Conservation (phyloP, 257 asterid genomes). For the Gentiana dahurica region DNA sequence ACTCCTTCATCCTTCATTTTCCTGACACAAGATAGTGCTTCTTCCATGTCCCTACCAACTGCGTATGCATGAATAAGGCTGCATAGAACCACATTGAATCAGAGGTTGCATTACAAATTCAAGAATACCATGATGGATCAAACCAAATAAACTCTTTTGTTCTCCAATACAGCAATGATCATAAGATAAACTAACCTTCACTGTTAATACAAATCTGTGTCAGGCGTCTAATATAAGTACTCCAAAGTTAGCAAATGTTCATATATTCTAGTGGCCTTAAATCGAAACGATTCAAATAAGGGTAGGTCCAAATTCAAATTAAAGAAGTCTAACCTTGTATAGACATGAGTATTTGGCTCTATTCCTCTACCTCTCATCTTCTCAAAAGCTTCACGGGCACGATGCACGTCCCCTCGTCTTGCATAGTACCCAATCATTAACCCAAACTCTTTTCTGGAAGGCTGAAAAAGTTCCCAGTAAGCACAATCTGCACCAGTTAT, state of each 20-base stretch:
- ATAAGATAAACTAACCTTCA: background rate
- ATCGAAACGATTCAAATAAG: too few species aligned
- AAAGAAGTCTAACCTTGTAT: conserved; percentile 56
- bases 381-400: conserved; percentile 94
- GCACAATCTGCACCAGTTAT: background rate
- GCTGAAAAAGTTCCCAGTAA: conserved; percentile 43
- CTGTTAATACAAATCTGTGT: too few species aligned
- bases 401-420: conserved; percentile 95
- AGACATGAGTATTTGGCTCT: conserved; percentile 84
- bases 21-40: conserved; percentile 82
- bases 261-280: too few species aligned
- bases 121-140: too few species aligned
- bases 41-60: conserved; percentile 97
- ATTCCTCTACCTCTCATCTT: conserved; percentile 93
- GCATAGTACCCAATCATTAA: conserved; percentile 90
- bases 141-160: too few species aligned
- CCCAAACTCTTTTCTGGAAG: conserved; percentile 93
- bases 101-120: too few species aligned
- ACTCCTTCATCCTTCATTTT: conserved; percentile 84
- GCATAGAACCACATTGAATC: conserved; percentile 15
- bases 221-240: too few species aligned
- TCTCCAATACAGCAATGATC: too few species aligned
- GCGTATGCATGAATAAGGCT: conserved; percentile 96
- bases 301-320: background rate
- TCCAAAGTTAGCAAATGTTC: too few species aligned